Conservation (phyloP, 2,329 filamentous ascomycete genomes). For the Dactylellina drechsleri region DNA sequence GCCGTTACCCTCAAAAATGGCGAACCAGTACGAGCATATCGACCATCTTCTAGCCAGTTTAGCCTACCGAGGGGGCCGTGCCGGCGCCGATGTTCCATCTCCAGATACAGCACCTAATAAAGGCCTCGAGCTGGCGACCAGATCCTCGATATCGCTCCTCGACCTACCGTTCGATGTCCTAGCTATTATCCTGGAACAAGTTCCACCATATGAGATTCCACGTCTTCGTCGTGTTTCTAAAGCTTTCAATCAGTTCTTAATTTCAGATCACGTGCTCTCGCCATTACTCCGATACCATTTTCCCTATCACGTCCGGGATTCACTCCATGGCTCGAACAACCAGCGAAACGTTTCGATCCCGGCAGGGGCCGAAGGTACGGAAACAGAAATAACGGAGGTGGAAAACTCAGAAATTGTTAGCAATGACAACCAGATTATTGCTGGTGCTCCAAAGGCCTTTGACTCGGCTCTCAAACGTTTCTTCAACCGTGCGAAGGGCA, state of each 20-base stretch:
- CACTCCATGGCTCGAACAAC: constrained; percentile 17
- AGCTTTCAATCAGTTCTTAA: constrained; percentile 38
- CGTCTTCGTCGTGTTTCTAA: constrained; percentile 41
- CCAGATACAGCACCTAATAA: constrained; percentile 33
- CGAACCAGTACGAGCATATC: constrained; percentile 16
- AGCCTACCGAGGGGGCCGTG: constrained; percentile 4
- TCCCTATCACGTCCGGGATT: constrained; percentile 47
- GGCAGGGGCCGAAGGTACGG: not conserved
- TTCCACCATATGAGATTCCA: constrained; percentile 48
- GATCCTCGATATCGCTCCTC: constrained; percentile 29
- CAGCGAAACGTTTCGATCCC: not conserved
- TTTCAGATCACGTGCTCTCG: constrained; percentile 44
- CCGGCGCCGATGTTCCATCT: constrained; percentile 21
- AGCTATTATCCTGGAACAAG: constrained; percentile 40
- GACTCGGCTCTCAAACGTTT: constrained; percentile 50
- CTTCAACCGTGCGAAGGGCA: constrained; percentile 49
- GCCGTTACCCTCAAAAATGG: constrained; percentile 1
- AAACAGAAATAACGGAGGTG: not conserved
- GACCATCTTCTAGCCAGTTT: constrained; percentile 29
- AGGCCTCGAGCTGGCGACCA: constrained; percentile 18
- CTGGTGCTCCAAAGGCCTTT: constrained; percentile 38
- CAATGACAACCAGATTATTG: constrained; percentile 10
- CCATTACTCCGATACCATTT: constrained; percentile 44
- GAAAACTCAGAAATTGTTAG: not conserved
- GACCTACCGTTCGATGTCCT: constrained; percentile 51